These are phyloP conservation scores for Drechslerella coelobrocha DNA, from an alignment of 2,329 filamentous ascomycete genomes.

Conservation along the genomic window DNA sequence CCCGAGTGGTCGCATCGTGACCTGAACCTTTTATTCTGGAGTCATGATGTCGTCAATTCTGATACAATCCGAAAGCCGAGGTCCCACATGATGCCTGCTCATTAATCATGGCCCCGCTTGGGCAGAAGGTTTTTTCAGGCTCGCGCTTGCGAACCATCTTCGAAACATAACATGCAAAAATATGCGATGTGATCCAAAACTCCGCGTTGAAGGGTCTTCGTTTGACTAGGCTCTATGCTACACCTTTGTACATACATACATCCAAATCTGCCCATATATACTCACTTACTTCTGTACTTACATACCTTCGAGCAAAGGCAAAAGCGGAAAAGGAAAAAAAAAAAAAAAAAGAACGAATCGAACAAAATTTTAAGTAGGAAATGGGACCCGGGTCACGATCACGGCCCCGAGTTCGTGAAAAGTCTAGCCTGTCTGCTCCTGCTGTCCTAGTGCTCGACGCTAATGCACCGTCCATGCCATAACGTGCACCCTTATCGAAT, in stretches of 20 bases:
- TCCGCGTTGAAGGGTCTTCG: not conserved
- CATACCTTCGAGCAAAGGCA: not conserved
- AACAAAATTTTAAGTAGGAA: not conserved
- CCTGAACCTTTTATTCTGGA: slow-evolving; percentile 28
- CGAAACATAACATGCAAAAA: slow-evolving; percentile 4
- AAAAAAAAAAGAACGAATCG: not conserved
- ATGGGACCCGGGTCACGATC: slow-evolving; percentile 42
- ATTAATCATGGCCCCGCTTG: slow-evolving; percentile 14
- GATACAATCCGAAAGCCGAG: slow-evolving; percentile 48
- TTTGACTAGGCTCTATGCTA: not conserved
- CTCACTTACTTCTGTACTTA: no score
- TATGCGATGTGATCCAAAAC: slow-evolving; percentile 5
- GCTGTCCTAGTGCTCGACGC: slow-evolving; percentile 28
- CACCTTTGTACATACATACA: no score
- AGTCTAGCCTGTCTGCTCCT: slow-evolving; percentile 10
- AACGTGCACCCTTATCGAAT: slow-evolving; percentile 51
- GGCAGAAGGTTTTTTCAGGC: not conserved
- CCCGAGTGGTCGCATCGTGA: slow-evolving; percentile 32
- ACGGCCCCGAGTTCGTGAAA: slow-evolving; percentile 46
- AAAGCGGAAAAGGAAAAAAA: not conserved
- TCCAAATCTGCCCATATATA: no score
- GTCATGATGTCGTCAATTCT: slow-evolving; percentile 20
- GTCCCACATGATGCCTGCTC: slow-evolving; percentile 47
- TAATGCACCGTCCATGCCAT: slow-evolving; percentile 49
- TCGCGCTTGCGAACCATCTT: slow-evolving; percentile 6